A percentile compares a stretch with the other conserved stretches of the same genome.
Conservation (phyloP, 768 basidiomycete species). For the Suillus sp. region DNA sequence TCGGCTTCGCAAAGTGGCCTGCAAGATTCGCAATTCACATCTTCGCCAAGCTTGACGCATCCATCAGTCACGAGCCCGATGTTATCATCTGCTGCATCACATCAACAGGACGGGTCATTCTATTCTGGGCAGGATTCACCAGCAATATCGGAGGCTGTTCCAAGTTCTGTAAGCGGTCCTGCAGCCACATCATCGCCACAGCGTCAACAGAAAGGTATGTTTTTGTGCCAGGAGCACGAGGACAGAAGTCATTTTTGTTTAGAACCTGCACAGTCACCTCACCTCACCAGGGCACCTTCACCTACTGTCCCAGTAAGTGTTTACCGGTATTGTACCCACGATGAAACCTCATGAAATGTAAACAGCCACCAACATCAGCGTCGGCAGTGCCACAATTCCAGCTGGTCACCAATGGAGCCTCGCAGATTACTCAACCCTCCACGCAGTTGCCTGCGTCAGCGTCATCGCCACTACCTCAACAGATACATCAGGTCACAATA, state of each 20-base stretch:
- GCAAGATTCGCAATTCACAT: constrained; percentile 44
- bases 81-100: constrained; percentile 69
- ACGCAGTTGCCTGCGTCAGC: constrained; percentile 37
- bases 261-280: constrained; percentile 51
- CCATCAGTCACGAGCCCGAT: constrained; percentile 81
- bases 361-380: constrained; percentile 39
- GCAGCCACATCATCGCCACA: constrained; percentile 65
- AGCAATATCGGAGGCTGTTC: constrained; percentile 66
- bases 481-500: constrained; percentile 39
- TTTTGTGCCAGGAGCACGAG: constrained; percentile 20
- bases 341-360: constrained; percentile 24
- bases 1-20: constrained; percentile 35
- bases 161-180: constrained; percentile 46
- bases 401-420: constrained; percentile 36
- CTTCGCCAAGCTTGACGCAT: constrained; percentile 86
- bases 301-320: constrained; percentile 45
- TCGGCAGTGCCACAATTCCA: constrained; percentile 42
- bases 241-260: constrained; percentile 25
- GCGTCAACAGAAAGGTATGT: constrained; percentile 53
- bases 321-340: constrained; percentile 11
- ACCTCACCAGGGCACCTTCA: constrained; percentile 43
- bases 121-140: constrained; percentile 76
- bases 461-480: constrained; percentile 54
- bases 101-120: constrained; percentile 67
- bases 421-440: constrained; percentile 27